These are phyloP conservation scores for Sugiyamaella xylanicola DNA, from an alignment of 1,139 yeast genomes.

Conservation along the genomic window DNA sequence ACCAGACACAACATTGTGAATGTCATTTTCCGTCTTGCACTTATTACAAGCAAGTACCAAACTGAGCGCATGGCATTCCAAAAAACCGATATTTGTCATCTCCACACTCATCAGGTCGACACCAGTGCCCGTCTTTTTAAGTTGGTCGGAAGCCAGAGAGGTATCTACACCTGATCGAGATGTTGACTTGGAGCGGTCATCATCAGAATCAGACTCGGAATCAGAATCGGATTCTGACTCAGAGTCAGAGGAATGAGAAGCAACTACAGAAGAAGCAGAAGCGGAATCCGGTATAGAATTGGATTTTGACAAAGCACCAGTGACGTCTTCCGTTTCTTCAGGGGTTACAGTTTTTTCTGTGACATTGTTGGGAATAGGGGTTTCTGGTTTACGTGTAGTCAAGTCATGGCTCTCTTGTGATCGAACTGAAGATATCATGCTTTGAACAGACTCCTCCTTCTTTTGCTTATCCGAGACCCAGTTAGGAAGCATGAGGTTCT, in stretches of 20 bases:
- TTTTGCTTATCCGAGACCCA: conserved; percentile 17
- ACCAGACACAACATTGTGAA: conserved; percentile 40
- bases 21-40: conserved; percentile 44
- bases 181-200: too few species aligned
- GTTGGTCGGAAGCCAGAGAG: conserved; percentile 12
- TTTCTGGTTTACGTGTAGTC: too few species aligned
- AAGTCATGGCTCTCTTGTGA: too few species aligned
- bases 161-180: too few species aligned
- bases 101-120: conserved; percentile 39
- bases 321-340: background rate
- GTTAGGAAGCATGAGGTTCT: conserved; percentile 30
- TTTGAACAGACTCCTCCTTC: background rate
- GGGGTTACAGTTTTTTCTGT: too few species aligned
- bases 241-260: conserved; percentile 8
- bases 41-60: conserved; percentile 44
- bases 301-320: too few species aligned
- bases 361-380: too few species aligned
- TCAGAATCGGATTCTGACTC: conserved; percentile 6
- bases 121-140: conserved; percentile 40
- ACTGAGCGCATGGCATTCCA: conserved; percentile 42
- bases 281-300: conserved; percentile 15
- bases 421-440: too few species aligned
- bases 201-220: conserved; percentile 14
- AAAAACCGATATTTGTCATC: conserved; percentile 40
- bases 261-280: conserved; percentile 13